Evolutionary conservation across 768 basidiomycete genomes (phyloP).

Genomic region (Boletus huronensis): DNA sequence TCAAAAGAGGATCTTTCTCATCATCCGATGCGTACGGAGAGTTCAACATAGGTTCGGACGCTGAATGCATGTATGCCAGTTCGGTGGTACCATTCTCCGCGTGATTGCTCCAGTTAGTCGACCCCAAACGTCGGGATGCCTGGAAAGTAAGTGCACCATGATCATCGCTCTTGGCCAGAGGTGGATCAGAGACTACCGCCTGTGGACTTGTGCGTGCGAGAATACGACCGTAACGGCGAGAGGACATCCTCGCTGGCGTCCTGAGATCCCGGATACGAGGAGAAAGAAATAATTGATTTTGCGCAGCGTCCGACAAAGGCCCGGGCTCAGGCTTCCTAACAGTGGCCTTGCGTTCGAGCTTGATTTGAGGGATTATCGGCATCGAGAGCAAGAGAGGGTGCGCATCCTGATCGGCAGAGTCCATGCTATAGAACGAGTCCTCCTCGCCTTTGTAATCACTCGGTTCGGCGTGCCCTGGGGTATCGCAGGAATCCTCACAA

Average conservation of each 20-base stretch:
- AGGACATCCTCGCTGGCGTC: slow-evolving; percentile 12
- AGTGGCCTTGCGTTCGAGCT: slow-evolving; percentile 26
- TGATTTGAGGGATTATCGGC: slow-evolving; percentile 28
- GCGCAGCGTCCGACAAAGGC: not conserved
- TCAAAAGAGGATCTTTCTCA: slow-evolving; percentile 4
- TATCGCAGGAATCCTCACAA: not conserved
- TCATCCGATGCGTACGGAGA: not conserved
- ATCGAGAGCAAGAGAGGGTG: slow-evolving; percentile 26
- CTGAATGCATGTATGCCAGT: not conserved
- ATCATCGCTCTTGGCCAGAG: not conserved
- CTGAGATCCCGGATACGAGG: slow-evolving; percentile 17
- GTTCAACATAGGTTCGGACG: slow-evolving; percentile 12
- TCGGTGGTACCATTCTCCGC: not conserved
- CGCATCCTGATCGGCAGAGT: slow-evolving; percentile 25
- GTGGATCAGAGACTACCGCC: not conserved
- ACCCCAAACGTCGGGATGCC: not conserved
- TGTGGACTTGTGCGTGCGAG: not conserved
- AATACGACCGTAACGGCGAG: slow-evolving; percentile 15
- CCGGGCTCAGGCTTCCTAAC: slow-evolving; percentile 10
- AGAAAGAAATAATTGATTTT: slow-evolving; percentile 14
- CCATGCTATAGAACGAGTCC: slow-evolving; percentile 23
- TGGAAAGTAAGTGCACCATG: not conserved
- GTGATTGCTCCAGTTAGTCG: not conserved
- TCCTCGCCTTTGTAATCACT: slow-evolving; percentile 7
- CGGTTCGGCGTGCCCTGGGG: not conserved